phyloP scores from a whole-genome alignment of 805 yeast species.

The Torulaspora indica region DNA sequence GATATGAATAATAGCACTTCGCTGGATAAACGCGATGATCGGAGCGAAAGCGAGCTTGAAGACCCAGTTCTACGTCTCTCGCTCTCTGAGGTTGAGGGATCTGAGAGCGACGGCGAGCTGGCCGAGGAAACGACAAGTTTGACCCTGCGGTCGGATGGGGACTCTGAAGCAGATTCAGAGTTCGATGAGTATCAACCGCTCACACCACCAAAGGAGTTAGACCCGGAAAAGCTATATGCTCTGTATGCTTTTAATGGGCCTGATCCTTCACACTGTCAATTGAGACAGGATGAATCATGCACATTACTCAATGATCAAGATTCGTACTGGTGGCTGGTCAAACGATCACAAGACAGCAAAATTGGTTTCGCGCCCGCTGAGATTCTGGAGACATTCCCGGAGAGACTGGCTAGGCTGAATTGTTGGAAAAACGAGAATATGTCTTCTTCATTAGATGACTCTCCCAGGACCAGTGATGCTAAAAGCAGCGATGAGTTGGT shows the following conservation, averaged over 20 bases:
- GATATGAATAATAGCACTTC: constrained; percentile 16
- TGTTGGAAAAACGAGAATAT: constrained; percentile 84
- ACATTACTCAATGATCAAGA: constrained; percentile 80
- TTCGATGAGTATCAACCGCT: constrained; percentile 43
- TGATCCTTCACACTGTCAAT: constrained; percentile 84
- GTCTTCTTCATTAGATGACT: constrained; percentile 19
- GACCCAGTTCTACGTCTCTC: constrained; percentile 10
- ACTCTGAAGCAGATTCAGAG: constrained; percentile 28
- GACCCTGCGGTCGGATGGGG: constrained; percentile 14
- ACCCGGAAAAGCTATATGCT: constrained; percentile 81
- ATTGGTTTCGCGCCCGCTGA: constrained; percentile 98
- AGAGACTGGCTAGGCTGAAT: constrained; percentile 84
- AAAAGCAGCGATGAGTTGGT: constrained; percentile 9
- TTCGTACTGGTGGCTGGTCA: constrained; percentile 94
- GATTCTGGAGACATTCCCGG: constrained; percentile 84
- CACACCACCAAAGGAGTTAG: constrained; percentile 71
- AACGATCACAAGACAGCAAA: constrained; percentile 51
- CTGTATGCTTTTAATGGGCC: constrained; percentile 85
- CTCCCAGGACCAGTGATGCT: constrained; percentile 6
- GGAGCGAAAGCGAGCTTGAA: constrained; percentile 9
- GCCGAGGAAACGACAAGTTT: constrained; percentile 13
- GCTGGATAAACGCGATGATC: constrained; percentile 3
- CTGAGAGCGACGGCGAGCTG: constrained; percentile 16
- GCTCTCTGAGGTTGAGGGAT: constrained; percentile 14
- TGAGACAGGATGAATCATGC: constrained; percentile 77